phyloP scores from a whole-genome alignment of 1,284 basidiomycete species.

The Earliella scabrosa region DNA sequence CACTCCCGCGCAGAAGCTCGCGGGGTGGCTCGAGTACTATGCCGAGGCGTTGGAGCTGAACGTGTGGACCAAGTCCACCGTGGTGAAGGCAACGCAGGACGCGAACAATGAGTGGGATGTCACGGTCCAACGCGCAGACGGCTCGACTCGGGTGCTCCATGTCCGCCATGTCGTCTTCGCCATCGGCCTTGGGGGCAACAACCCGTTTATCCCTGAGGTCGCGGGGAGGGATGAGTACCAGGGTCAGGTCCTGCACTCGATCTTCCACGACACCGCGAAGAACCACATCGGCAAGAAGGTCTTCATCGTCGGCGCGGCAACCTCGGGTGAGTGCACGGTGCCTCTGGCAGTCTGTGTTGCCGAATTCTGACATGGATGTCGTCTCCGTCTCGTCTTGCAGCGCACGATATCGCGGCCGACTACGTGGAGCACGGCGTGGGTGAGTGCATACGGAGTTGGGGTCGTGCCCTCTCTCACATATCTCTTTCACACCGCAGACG shows the following conservation, averaged over 20 bases:
- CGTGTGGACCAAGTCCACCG: conserved; percentile 62
- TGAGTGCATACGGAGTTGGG: conserved; percentile 21
- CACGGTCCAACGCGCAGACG: conserved; percentile 47
- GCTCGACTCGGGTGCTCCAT: conserved; percentile 48
- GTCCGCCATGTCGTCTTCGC: conserved; percentile 67
- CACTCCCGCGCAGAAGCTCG: conserved; percentile 63
- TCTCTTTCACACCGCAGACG: conserved; percentile 37
- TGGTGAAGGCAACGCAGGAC: conserved; percentile 50
- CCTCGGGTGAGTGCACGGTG: conserved; percentile 41
- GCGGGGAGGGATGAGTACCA: conserved; percentile 50
- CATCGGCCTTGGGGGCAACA: conserved; percentile 59
- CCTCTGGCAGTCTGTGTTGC: too few species aligned
- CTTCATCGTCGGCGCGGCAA: conserved; percentile 52
- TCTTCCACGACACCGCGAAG: conserved; percentile 40
- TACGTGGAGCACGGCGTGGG: conserved; percentile 50
- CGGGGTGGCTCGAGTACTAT: conserved; percentile 72
- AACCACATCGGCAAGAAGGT: conserved; percentile 50
- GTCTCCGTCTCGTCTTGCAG: too few species aligned
- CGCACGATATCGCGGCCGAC: conserved; percentile 49
- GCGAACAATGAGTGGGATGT: conserved; percentile 60
- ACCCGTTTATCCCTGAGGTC: conserved; percentile 51
- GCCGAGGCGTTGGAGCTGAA: conserved; percentile 67
- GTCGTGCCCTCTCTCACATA: neutral
- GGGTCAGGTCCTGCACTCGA: conserved; percentile 49
- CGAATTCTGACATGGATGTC: too few species aligned